These are phyloP conservation scores for Cytospora paraplurivora DNA, from an alignment of 2,329 filamentous ascomycete genomes.

Conservation along the genomic window DNA sequence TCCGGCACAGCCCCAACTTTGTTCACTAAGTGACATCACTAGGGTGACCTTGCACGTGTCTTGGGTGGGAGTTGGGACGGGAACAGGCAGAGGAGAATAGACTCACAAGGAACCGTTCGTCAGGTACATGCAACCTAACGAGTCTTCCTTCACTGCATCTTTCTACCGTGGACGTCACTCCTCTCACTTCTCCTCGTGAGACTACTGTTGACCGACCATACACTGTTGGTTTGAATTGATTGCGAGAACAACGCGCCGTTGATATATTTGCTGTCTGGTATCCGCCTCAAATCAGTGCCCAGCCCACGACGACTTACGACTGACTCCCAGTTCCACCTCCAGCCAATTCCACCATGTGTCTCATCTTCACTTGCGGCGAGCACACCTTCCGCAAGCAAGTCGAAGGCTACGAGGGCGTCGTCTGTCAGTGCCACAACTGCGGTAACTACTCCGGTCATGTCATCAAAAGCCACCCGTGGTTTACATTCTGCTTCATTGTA, in stretches of 20 bases:
- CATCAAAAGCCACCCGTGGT: constrained; percentile 69
- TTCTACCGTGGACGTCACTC: background rate
- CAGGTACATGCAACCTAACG: background rate
- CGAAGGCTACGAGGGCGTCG: constrained; percentile 61
- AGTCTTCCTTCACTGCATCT: background rate
- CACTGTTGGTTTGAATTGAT: background rate
- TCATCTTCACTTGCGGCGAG: constrained; percentile 64
- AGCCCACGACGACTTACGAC: constrained; percentile 1
- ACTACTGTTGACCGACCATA: background rate
- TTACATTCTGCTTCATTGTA: constrained; percentile 77
- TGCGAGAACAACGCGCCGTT: background rate
- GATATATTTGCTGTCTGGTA: background rate
- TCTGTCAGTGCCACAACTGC: constrained; percentile 67
- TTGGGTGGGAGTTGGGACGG: too few species aligned
- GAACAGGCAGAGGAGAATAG: background rate
- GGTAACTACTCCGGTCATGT: constrained; percentile 64
- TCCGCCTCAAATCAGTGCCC: background rate
- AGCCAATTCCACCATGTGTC: constrained; percentile 51
- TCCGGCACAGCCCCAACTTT: constrained; percentile 20
- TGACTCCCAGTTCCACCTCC: background rate
- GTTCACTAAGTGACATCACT: constrained; percentile 24
- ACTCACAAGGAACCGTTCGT: background rate
- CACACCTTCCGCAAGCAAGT: constrained; percentile 62
- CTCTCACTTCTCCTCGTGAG: background rate
- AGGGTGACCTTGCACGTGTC: constrained; percentile 2